A percentile compares a stretch with the other conserved stretches of the same genome.
These are phyloP conservation scores for Pleurotus cornucopiae DNA, from an alignment of 768 basidiomycete genomes.

Conservation along the genomic window DNA sequence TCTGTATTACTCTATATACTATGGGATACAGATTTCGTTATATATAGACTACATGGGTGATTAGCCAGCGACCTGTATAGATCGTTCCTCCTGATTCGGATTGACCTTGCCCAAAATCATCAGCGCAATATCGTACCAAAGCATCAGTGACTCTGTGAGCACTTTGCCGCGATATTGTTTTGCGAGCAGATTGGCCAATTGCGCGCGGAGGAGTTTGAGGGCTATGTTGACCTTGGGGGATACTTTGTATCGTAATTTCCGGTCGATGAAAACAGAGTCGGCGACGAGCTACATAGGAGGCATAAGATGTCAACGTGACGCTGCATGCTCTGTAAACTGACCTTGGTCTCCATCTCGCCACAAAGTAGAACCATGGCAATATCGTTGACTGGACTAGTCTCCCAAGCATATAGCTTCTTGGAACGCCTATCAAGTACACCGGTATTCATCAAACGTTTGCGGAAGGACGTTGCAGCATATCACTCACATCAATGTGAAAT, in stretches of 20 bases:
- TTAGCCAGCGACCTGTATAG: background rate
- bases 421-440: slow-evolving; percentile 59
- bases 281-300: slow-evolving; percentile 54
- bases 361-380: slow-evolving; percentile 78
- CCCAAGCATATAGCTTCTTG: slow-evolving; percentile 91
- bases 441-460: background rate
- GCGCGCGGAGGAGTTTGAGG: slow-evolving; percentile 71
- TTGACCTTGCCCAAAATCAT: slow-evolving; percentile 54
- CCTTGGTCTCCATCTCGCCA: slow-evolving; percentile 90
- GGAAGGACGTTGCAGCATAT: background rate
- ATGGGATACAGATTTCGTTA: background rate
- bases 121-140: slow-evolving; percentile 74
- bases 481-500: slow-evolving; percentile 84
- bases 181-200: slow-evolving; percentile 55
- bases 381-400: slow-evolving; percentile 87
- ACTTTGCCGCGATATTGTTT: slow-evolving; percentile 62
- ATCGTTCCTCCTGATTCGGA: background rate
- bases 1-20: too few species aligned
- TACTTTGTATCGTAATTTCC: slow-evolving; percentile 74
- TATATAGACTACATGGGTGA: background rate
- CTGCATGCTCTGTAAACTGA: background rate
- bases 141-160: slow-evolving; percentile 51
- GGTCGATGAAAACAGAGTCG: slow-evolving; percentile 71
- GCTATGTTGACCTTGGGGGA: slow-evolving; percentile 72
- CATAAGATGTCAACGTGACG: background rate